Evolutionary conservation across 345 rosid genomes (phyloP).

Genomic region (Punica granatum): DNA sequence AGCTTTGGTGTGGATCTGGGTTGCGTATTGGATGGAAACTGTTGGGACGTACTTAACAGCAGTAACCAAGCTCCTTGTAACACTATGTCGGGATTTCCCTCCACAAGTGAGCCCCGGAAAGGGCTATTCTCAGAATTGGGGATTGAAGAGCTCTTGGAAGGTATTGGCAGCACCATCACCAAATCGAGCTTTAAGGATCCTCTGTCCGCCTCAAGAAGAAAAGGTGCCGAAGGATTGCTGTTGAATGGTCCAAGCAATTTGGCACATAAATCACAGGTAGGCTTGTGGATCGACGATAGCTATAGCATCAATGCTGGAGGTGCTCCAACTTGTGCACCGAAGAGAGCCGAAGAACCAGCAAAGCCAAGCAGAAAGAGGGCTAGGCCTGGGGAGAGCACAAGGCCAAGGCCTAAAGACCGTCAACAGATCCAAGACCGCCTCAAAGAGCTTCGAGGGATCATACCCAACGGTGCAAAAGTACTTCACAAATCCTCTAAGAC

Average conservation of each 20-base stretch:
- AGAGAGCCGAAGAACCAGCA: slow-evolving; percentile 43
- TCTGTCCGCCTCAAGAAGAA: slow-evolving; percentile 35
- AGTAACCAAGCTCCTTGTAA: neutral
- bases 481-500: slow-evolving; percentile 7
- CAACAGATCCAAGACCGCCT: slow-evolving; percentile 93
- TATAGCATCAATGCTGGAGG: slow-evolving; percentile 49
- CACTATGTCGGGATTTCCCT: slow-evolving; percentile 22
- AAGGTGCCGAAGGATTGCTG: slow-evolving; percentile 2
- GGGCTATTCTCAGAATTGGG: slow-evolving; percentile 81
- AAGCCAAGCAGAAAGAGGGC: slow-evolving; percentile 61
- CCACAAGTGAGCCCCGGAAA: slow-evolving; percentile 27
- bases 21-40: neutral
- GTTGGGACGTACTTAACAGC: neutral
- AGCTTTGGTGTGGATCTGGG: slow-evolving; percentile 27
- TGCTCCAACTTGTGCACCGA: slow-evolving; percentile 18
- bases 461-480: slow-evolving; percentile 89
- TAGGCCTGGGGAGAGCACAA: slow-evolving; percentile 71
- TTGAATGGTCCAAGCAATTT: slow-evolving; percentile 10
- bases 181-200: slow-evolving; percentile 30
- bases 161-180: slow-evolving; percentile 28
- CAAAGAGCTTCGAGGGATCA: slow-evolving; percentile 74
- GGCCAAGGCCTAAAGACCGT: slow-evolving; percentile 94
- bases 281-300: slow-evolving; percentile 73
- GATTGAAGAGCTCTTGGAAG: slow-evolving; percentile 46
- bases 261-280: slow-evolving; percentile 35